Base-by-base conservation (phyloP, 805 yeast genomes). In the Myxozyma monticola region DNA sequence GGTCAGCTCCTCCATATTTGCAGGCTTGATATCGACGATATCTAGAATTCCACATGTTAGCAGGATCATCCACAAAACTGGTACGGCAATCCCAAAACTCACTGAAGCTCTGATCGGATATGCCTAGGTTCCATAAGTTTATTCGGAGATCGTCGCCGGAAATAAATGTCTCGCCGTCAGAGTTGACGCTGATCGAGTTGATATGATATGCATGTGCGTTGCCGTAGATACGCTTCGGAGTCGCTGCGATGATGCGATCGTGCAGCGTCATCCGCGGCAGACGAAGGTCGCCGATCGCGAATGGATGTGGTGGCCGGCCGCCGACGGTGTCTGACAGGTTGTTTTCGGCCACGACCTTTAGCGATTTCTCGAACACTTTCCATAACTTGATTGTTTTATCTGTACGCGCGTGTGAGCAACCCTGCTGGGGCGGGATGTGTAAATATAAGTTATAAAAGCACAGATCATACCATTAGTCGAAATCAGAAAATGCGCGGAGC, bases 121-220 rank as follows among this genome's bases (percentile, higher is more conserved):
- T 86, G 47, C 88, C 89, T 60, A 90, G 75, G 69, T 91, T 90
- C 99, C 99, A 93, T 59, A 93, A 73, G 69, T 93, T 93, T 65
- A 93, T 85, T 66, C 99, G 80, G 66, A 93, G 78, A 71, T 93
- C 99, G 71, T 93, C 99, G 42, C 95, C 83, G 49, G 88, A 80
- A 59, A 93, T 78, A 68, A 85, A 93, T 12, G 99, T 93, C 71
- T 93, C 99, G 61, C 89, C 96, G 72, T 93, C 99, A 12, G 90
- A 83, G 70, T 93, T 95, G 56, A 89, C 84, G 51, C 96, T 85
- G 64, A 93, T 88, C 45, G 98, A 88, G 73, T 93, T 91, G 66
- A 93, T 93, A 70, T 93, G 99, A 71, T 93, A 93, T 33, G 98
- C 96, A 71, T 93, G 99, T 6, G 97, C 99, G 70, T 95, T 95